Base-by-base conservation (phyloP, 192 early-diverging fungal genomes). In the Diversispora eburnea region DNA sequence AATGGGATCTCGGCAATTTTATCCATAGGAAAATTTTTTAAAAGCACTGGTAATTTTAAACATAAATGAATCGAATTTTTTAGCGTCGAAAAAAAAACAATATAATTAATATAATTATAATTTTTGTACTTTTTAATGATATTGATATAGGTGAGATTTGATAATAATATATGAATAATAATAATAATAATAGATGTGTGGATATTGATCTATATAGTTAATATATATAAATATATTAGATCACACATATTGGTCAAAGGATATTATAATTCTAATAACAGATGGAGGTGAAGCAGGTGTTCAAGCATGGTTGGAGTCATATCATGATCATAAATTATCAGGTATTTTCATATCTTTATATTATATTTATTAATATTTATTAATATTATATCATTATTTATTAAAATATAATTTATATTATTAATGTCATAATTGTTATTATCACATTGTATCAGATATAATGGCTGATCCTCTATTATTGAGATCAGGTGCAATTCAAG, bases 201-300 rank as follows among this genome's bases (percentile, higher is more conserved):
- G 25, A 33, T 33, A 33, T 33, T 33, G 25, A 33, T 33, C 25
- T 33, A 33, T 33, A 33, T 33, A 33, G 2, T 33, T 33, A 33
- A 33, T 33, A 33, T 33, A 33, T 5, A 49, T 33, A 42, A 17
- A 49, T 22, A 19, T 43, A 22, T 19, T 76, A 77, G 88, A 86
- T 41, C 80, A 88, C 64, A 89, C 88, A 56, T 91, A 94, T 79
- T 96, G 95, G 93, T 89, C 94, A 54, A 94, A 96, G 78, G 96
- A 98, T 77, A 85, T 96, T 22, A 88, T 98, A 8, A 89, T 98
- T 60, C 78, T 98, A 15, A 88, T 96, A 8, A 89, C 94, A 0
- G 93, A 95, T 75, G 82, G 87, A 3, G 91, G 88, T 47, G 83
- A 87, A 20, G 60, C 80, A 5, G 96, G 96, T 1, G 89, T 90